Percentiles rank a stretch among this genome's conserved stretches.
Evolutionary conservation across 2,329 filamentous ascomycete genomes (phyloP).

Genomic region (Neopestalotiopsis clavispora): DNA sequence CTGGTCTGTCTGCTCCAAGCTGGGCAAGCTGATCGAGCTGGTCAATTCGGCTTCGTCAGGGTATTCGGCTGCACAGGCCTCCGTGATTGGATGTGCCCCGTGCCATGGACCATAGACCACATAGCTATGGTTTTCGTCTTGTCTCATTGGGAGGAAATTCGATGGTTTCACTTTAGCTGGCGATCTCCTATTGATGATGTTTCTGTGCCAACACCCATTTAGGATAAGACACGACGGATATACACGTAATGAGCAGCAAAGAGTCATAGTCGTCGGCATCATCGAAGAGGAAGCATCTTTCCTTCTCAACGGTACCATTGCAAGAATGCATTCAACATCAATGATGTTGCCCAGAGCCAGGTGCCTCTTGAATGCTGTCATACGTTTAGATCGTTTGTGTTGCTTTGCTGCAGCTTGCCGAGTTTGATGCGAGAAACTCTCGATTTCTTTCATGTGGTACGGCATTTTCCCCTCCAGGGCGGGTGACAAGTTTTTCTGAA

Average conservation of each 20-base stretch:
- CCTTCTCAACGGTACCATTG: neutral
- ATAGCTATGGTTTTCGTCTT: neutral
- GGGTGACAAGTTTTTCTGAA: neutral
- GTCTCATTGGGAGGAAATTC: constrained; percentile 12
- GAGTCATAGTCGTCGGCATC: neutral
- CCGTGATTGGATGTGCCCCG: neutral
- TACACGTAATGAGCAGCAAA: neutral
- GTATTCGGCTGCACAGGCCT: neutral
- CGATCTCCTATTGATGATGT: neutral
- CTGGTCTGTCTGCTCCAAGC: neutral
- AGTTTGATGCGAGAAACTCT: neutral
- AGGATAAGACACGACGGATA: neutral
- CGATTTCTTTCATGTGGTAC: neutral
- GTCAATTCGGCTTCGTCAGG: neutral
- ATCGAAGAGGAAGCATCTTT: neutral
- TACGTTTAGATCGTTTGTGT: neutral
- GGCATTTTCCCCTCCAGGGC: neutral
- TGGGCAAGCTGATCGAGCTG: neutral
- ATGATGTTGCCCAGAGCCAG: neutral
- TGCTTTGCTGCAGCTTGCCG: neutral
- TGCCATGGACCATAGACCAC: neutral
- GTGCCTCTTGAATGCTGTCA: neutral
- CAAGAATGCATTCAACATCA: neutral
- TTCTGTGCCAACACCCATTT: constrained; percentile 13
- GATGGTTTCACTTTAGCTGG: constrained; percentile 11